Base-by-base conservation (phyloP, 805 yeast species). In the Starmerella floris region DNA sequence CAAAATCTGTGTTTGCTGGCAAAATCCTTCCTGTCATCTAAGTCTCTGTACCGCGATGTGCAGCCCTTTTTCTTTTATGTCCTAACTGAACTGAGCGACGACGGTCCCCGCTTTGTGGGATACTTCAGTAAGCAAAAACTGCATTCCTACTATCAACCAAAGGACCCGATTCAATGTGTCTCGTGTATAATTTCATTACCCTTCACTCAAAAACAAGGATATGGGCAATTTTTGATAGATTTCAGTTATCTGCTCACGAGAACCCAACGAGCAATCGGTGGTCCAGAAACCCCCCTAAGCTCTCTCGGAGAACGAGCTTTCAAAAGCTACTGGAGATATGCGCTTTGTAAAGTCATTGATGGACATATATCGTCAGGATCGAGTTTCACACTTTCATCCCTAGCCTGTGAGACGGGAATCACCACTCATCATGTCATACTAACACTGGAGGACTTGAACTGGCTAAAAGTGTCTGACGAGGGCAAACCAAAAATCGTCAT, bases 251-350 rank as follows among this genome's bases (percentile, higher is more conserved):
- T 85, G 16, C 62, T 91, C 37, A 73, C 91, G 1, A 66, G 79
- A 40, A 68, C 74, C 44, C 96, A 88, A 57, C 76, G 71, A 52
- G 79, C 77, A 49, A 70, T 72, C 43, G 98, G 97, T 0, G 82
- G 96, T 0, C 98, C 98, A 0, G 98, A 91, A 55, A 88, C 87
- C 56, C 98, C 98, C 0, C 66, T 88, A 44, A 79, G 91, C 51
- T 87, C 81, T 50, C 63, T 88, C 42, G 98, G 98, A 0, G 63
- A 85, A 39, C 61, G 81, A 25, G 81, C 95, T 46, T 91, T 88
- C 60, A 65, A 93, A 48, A 81, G 76, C 52, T 88, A 81, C 60
- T 91, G 97, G 97, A 78, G 73, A 51, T 62, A 74, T 1, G 67
- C 78, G 3, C 63, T 84, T 6, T 71, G 91, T 9, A 67, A 62